Base-by-base conservation (phyloP, 306 rosid species). In the Acmispon strigosus region DNA sequence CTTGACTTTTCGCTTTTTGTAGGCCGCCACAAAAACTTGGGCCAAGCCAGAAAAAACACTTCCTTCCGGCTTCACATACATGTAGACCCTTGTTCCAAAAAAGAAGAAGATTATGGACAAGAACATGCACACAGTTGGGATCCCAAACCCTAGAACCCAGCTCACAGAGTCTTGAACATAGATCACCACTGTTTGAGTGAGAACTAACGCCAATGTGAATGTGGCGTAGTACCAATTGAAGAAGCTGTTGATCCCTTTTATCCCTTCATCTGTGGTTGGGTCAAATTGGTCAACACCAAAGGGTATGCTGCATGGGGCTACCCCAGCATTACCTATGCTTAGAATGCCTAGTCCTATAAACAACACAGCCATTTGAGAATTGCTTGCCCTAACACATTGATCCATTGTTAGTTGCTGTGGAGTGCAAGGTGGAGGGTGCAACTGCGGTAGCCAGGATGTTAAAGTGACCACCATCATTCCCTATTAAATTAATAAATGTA, bases 211-310 rank as follows among this genome's bases (percentile, higher is more conserved):
- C 58, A 87, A 1, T 0, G 81, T 62, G 22, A 83, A 80, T 0
- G 83, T 47, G 5, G 84, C 41, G 54, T 89, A 89, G 64, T 87
- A 92, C 92, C 86, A 89, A 48, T 87, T 92, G 2, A 84, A 87
- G 77, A 73, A 89, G 70, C 93, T 87, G 2, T 72, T 68, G 47
- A 82, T 75, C 14, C 90, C 88, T 77, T 84, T 80, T 69, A 73
- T 79, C 6, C 97, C 97, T 82, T 81, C 81, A 2, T 70, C 79
- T 0, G 97, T 85, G 0, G 85, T 77, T 8, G 78, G 78, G 7
- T 91, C 90, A 41, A 89, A 92, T 43, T 89, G 98, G 34, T 92
- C 96, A 0, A 89, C 80, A 2, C 96, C 94, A 58, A 92, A 89
- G 0, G 98, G 92, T 3, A 87, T 85, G 27, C 92, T 87, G 29